phyloP scores from a whole-genome alignment of 371 early-diverging fungal genomes.

The Rhizopus sp. region DNA sequence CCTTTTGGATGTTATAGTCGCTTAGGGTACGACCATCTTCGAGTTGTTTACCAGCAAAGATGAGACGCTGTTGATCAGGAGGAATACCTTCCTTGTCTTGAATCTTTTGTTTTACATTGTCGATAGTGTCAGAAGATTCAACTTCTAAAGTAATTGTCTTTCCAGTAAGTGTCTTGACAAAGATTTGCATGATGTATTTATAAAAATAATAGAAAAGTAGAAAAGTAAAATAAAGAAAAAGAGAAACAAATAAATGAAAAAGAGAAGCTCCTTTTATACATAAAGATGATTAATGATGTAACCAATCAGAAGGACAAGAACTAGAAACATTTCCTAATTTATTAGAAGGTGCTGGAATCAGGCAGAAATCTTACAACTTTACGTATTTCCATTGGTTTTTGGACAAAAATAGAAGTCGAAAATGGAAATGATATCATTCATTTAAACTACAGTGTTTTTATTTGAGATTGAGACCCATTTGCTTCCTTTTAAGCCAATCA shows the following conservation, averaged over 20 bases:
- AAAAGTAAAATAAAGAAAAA: neutral
- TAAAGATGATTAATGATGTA: neutral
- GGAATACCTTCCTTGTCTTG: constrained; percentile 98
- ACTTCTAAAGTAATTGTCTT: constrained; percentile 89
- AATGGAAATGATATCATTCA: neutral
- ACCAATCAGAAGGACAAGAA: neutral
- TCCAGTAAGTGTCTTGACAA: constrained; percentile 85
- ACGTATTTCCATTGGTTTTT: constrained; percentile 4
- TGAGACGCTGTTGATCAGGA: constrained; percentile 98
- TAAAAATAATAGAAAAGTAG: neutral
- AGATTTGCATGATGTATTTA: constrained; percentile 69
- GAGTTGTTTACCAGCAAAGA: constrained; percentile 99
- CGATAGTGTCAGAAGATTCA: constrained; percentile 78
- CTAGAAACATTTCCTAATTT: neutral
- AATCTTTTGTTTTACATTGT: constrained; percentile 91
- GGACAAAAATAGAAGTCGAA: no score
- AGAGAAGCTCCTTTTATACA: constrained; percentile 1
- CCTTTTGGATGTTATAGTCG: constrained; percentile 85
- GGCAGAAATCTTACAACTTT: constrained; percentile 1
- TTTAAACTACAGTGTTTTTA: neutral
- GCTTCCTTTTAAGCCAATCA: no score
- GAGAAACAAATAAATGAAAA: neutral
- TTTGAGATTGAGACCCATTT: no score
- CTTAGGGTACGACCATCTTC: constrained; percentile 89
- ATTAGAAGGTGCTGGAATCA: constrained; percentile 1